phyloP scores from a whole-genome alignment of 2,329 filamentous ascomycete species.

The Monosporascus sp. region DNA sequence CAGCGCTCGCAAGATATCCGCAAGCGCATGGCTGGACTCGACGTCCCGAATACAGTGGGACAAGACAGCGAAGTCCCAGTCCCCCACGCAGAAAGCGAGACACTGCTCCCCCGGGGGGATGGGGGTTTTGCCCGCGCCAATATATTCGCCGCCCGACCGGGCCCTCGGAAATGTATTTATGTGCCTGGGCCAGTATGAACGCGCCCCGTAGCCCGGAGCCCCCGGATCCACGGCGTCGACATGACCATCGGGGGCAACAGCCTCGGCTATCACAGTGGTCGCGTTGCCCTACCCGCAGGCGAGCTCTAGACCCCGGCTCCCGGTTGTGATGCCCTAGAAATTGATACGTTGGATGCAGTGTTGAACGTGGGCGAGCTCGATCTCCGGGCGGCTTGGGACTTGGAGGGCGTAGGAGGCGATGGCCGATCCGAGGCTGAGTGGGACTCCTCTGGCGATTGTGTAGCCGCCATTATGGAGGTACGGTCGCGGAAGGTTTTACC shows the following conservation, averaged over 20 bases:
- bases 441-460: no score
- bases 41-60: constrained; percentile 53
- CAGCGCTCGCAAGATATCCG: constrained; percentile 31
- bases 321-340: constrained; percentile 30
- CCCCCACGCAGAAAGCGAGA: constrained; percentile 16
- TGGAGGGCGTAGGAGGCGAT: not conserved
- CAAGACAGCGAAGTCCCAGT: constrained; percentile 43
- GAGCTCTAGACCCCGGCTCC: constrained; percentile 47
- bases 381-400: constrained; percentile 3
- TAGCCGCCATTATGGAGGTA: no score
- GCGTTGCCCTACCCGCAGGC: constrained; percentile 55
- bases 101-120: constrained; percentile 27
- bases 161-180: constrained; percentile 35
- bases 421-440: no score
- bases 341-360: constrained; percentile 33
- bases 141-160: constrained; percentile 36
- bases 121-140: constrained; percentile 37
- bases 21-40: constrained; percentile 29
- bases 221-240: constrained; percentile 51
- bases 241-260: constrained; percentile 36
- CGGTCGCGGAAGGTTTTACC: no score
- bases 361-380: constrained; percentile 21
- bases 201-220: constrained; percentile 42
- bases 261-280: constrained; percentile 47
- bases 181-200: constrained; percentile 44